These are phyloP conservation scores for Corylus americana DNA, from an alignment of 306 rosid genomes.

Conservation along the genomic window DNA sequence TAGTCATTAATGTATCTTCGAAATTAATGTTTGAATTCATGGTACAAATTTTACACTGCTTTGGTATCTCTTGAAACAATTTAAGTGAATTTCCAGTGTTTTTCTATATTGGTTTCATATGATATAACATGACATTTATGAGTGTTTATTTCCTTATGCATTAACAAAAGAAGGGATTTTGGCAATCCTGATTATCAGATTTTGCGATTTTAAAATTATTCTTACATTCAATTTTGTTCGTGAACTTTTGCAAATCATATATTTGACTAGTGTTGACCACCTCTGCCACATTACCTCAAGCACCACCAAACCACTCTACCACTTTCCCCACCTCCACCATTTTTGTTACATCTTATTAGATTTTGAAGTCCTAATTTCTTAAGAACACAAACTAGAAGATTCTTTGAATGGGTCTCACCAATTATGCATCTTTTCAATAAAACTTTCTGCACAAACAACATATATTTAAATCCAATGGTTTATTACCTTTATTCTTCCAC, in stretches of 20 bases:
- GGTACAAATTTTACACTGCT: not conserved
- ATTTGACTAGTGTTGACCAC: not conserved
- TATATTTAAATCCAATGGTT: too few species aligned
- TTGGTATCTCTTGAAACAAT: not conserved
- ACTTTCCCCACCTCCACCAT: too few species aligned
- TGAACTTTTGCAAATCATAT: not conserved
- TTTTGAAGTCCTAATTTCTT: too few species aligned
- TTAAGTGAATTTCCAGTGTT: not conserved
- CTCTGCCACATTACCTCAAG: too few species aligned
- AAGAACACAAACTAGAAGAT: too few species aligned
- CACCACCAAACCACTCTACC: too few species aligned
- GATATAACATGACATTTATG: not conserved
- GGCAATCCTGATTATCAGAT: not conserved
- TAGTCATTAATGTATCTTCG: not conserved
- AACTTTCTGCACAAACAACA: too few species aligned
- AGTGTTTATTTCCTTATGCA: not conserved
- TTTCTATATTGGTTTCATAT: not conserved
- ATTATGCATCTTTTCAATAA: too few species aligned
- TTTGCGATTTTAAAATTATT: too few species aligned
- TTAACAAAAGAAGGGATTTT: not conserved
- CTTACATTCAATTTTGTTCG: not conserved
- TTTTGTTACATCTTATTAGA: too few species aligned
- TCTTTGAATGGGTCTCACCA: too few species aligned
- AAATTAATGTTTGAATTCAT: not conserved
- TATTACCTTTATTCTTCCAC: too few species aligned